Percentiles rank a stretch among this genome's conserved stretches.
Conservation (phyloP, 1,284 basidiomycete species). For the Tilletia indica region DNA sequence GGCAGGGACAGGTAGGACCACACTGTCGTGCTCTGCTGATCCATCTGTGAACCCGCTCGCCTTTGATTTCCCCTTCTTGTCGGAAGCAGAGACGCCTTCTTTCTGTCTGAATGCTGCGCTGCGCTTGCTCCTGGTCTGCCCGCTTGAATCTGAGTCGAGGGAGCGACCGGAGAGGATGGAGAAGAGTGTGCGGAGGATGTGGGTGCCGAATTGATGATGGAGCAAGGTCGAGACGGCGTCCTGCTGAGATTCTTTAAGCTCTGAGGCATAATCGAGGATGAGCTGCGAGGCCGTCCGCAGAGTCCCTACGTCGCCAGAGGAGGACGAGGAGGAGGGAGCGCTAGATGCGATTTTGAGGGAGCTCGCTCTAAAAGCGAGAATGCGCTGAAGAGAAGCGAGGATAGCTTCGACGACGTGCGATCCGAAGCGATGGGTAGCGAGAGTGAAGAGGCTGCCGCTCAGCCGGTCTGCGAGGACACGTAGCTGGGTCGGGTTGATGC, state of each 20-base stretch:
- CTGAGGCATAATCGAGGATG: conserved; percentile 33
- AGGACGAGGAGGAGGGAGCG: neutral
- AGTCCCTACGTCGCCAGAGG: conserved; percentile 35
- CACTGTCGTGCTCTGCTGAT: neutral
- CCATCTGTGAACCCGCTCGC: neutral
- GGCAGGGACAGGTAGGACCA: neutral
- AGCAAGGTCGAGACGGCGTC: conserved; percentile 28
- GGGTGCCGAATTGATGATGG: conserved; percentile 42
- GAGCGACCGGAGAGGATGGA: conserved; percentile 40
- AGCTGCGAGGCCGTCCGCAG: conserved; percentile 37
- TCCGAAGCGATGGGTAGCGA: conserved; percentile 50
- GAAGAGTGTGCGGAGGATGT: conserved; percentile 45
- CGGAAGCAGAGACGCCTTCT: neutral
- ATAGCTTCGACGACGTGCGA: conserved; percentile 48
- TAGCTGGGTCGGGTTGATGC: conserved; percentile 38
- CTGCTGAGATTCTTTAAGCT: conserved; percentile 22
- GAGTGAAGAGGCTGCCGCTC: conserved; percentile 34
- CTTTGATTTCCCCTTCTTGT: neutral
- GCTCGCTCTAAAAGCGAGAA: conserved; percentile 29
- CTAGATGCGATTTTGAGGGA: conserved; percentile 10
- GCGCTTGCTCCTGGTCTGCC: conserved; percentile 29
- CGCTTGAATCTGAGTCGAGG: conserved; percentile 21
- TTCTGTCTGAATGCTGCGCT: conserved; percentile 48
- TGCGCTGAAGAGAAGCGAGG: conserved; percentile 35
- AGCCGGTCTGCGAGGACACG: conserved; percentile 51